Evolutionary conservation across 2,329 filamentous ascomycete genomes (phyloP).

Genomic region (Claviceps digitariae): DNA sequence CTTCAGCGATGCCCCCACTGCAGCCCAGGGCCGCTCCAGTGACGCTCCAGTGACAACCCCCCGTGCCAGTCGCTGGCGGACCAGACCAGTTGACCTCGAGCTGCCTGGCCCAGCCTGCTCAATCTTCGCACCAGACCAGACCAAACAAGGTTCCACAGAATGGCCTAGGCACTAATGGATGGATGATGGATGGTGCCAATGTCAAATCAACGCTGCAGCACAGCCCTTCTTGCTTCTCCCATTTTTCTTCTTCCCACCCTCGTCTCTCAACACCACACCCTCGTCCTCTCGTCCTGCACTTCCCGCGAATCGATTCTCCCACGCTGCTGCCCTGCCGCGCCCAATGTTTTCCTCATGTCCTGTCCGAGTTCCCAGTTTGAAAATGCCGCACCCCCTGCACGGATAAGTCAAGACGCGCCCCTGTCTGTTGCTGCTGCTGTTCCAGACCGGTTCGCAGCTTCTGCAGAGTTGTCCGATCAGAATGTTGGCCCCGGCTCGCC

Average conservation of each 20-base stretch:
- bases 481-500: constrained; percentile 1
- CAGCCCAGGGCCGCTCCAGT: constrained; percentile 1
- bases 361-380: constrained; percentile 34
- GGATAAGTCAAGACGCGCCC: constrained; percentile 21
- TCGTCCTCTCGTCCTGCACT: constrained; percentile 8
- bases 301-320: constrained; percentile 11
- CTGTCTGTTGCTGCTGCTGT: constrained; percentile 1
- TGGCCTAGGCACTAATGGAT: not conserved
- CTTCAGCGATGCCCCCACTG: not conserved
- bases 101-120: too few species aligned
- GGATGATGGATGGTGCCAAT: not conserved
- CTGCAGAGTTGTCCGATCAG: constrained; percentile 9
- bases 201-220: constrained; percentile 2
- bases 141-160: not conserved
- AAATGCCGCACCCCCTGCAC: constrained; percentile 40
- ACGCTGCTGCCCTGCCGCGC: constrained; percentile 19
- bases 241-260: constrained; percentile 8
- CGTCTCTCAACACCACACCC: constrained; percentile 10
- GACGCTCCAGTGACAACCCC: constrained; percentile 1
- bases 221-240: constrained; percentile 1
- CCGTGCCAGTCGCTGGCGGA: not conserved
- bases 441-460: constrained; percentile 1
- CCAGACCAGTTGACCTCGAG: not conserved
- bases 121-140: too few species aligned
- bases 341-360: constrained; percentile 48